A percentile compares a stretch with the other conserved stretches of the same genome.
Evolutionary conservation across 345 rosid genomes (phyloP).

Genomic region (Brassica napus): DNA sequence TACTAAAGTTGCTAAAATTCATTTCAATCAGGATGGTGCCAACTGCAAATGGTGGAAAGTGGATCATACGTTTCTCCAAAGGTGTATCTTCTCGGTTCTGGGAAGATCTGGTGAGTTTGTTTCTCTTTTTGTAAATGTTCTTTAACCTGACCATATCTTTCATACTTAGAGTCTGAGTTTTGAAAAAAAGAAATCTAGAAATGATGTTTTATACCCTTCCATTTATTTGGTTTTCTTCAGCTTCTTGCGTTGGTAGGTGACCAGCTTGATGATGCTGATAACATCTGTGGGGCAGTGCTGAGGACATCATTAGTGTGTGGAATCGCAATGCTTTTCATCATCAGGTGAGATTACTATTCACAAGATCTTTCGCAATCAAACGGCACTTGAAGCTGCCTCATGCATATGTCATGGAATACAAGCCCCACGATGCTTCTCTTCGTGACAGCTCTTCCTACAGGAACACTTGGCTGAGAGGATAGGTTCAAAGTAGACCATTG

Average conservation of each 20-base stretch:
- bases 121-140: slow-evolving; percentile 20
- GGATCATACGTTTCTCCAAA: slow-evolving; percentile 93
- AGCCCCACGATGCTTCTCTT: slow-evolving; percentile 90
- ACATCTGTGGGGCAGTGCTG: slow-evolving; percentile 90
- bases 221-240: slow-evolving; percentile 42
- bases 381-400: slow-evolving; percentile 90
- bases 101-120: slow-evolving; percentile 88
- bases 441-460: slow-evolving; percentile 92
- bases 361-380: slow-evolving; percentile 50
- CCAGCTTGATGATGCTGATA: slow-evolving; percentile 80
- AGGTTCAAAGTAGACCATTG: slow-evolving; percentile 5
- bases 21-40: slow-evolving; percentile 65
- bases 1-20: not conserved
- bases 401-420: slow-evolving; percentile 93
- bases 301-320: slow-evolving; percentile 92
- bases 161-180: no score
- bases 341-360: slow-evolving; percentile 52
- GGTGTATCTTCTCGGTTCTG: slow-evolving; percentile 94
- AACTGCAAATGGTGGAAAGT: slow-evolving; percentile 93
- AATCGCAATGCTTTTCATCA: slow-evolving; percentile 90
- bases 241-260: slow-evolving; percentile 91
- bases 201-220: not conserved
- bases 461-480: slow-evolving; percentile 97
- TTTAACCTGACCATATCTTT: not conserved
- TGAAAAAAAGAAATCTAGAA: not conserved